Conservation (phyloP, 345 rosid genomes). For the Bruguiera parviflora region DNA sequence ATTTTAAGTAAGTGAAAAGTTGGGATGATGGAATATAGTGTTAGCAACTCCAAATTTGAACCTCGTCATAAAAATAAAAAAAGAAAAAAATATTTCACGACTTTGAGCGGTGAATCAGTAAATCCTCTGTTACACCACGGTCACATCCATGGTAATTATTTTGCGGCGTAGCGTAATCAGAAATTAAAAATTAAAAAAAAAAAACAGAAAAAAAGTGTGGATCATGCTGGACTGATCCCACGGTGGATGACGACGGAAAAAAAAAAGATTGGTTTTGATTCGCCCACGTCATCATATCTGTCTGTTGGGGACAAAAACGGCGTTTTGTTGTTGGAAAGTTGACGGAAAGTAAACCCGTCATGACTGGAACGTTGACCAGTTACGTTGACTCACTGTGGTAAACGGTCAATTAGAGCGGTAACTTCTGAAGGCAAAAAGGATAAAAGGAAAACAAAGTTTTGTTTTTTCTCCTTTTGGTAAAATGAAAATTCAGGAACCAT, state of each 20-base stretch:
- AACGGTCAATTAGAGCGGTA: conserved; percentile 12
- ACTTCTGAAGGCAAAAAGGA: background rate
- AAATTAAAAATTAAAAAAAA: background rate
- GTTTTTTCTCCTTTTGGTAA: too few relatives aligned
- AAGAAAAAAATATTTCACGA: too few relatives aligned
- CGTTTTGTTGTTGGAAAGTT: conserved; percentile 13
- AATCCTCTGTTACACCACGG: conserved; percentile 40
- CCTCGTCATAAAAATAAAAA: too few relatives aligned
- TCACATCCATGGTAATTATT: conserved; percentile 37
- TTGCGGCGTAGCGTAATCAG: conserved; percentile 1
- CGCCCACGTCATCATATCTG: conserved; percentile 10
- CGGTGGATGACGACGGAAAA: background rate
- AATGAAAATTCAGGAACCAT: too few relatives aligned
- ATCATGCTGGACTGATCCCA: conserved; percentile 25
- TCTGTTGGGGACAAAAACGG: conserved; percentile 21
- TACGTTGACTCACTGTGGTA: background rate
- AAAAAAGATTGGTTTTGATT: background rate
- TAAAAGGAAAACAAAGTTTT: background rate
- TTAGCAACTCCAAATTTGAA: too few relatives aligned
- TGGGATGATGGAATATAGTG: too few relatives aligned
- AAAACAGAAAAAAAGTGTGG: background rate
- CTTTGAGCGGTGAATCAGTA: background rate
- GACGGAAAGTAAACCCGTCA: conserved; percentile 22
- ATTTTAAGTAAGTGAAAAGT: background rate
- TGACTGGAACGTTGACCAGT: conserved; percentile 18